Conservation (phyloP, 2,329 filamentous ascomycete species). For the Aschersonia sp. region DNA sequence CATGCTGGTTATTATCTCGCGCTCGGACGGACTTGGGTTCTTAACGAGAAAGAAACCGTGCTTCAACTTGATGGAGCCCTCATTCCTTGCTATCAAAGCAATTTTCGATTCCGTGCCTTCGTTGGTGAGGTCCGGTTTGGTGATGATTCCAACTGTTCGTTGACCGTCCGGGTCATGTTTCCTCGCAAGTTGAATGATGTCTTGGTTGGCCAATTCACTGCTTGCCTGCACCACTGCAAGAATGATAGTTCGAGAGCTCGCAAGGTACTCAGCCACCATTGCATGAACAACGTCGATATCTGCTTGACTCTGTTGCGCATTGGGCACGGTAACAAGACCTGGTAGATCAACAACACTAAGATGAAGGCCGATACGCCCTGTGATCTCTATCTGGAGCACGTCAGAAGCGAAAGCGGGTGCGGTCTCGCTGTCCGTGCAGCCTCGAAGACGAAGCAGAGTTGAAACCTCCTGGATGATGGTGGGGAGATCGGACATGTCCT, state of each 20-base stretch:
- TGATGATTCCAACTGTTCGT: conserved; percentile 28
- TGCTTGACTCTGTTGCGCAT: conserved; percentile 16
- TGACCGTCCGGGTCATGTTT: conserved; percentile 16
- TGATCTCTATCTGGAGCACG: conserved; percentile 10
- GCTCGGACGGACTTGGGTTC: conserved; percentile 17
- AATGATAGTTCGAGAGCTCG: conserved; percentile 26
- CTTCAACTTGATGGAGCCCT: conserved; percentile 27
- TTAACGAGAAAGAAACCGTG: conserved; percentile 19
- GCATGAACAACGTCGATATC: conserved; percentile 18
- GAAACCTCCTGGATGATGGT: conserved; percentile 9
- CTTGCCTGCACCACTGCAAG: conserved; percentile 25
- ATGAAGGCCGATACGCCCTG: conserved; percentile 12
- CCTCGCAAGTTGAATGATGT: conserved; percentile 15
- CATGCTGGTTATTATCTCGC: conserved; percentile 18
- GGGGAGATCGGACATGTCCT: conserved; percentile 10
- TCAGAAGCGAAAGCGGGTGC: conserved; percentile 9
- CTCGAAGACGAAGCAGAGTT: conserved; percentile 7
- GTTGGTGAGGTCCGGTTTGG: conserved; percentile 23
- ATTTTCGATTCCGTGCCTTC: conserved; percentile 8
- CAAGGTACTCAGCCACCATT: conserved; percentile 25
- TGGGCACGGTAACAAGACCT: conserved; percentile 23
- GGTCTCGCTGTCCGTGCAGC: conserved; percentile 1
- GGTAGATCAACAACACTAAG: conserved; percentile 33
- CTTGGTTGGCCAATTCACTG: conserved; percentile 23
- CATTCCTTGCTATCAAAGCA: conserved; percentile 13